Evolutionary conservation across 2,329 filamentous ascomycete genomes (phyloP).

Genomic region (Alternaria sp.): DNA sequence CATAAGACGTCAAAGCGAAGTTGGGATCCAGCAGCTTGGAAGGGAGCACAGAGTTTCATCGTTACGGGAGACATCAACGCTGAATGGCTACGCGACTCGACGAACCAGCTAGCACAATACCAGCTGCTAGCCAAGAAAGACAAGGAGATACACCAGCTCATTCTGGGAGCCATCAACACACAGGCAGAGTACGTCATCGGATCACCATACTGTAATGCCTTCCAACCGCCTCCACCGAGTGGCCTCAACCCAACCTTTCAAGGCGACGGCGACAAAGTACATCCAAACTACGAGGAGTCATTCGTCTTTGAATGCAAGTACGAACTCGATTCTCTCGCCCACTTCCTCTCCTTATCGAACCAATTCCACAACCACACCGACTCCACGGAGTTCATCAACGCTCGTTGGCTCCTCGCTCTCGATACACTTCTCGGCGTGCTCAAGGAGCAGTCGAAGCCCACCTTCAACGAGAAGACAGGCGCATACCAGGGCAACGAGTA

Average conservation of each 20-base stretch:
- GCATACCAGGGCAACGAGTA: constrained; percentile 76
- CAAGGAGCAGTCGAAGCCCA: constrained; percentile 77
- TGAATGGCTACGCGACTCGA: constrained; percentile 90
- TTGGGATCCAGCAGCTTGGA: constrained; percentile 66
- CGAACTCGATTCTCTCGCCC: constrained; percentile 92
- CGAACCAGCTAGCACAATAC: constrained; percentile 92
- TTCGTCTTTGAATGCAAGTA: constrained; percentile 99
- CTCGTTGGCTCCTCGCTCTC: constrained; percentile 79
- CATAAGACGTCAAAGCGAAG: constrained; percentile 46
- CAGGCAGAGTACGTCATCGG: constrained; percentile 94
- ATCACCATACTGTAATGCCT: constrained; percentile 97
- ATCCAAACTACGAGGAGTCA: constrained; percentile 82
- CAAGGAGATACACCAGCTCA: constrained; percentile 75
- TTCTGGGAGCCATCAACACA: constrained; percentile 93
- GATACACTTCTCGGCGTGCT: constrained; percentile 76
- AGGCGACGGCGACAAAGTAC: constrained; percentile 82
- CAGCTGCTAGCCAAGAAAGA: constrained; percentile 85
- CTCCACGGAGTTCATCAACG: constrained; percentile 77
- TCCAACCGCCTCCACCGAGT: constrained; percentile 89
- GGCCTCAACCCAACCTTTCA: constrained; percentile 74
- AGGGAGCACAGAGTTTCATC: constrained; percentile 87
- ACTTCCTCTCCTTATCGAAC: constrained; percentile 85
- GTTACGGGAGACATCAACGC: constrained; percentile 93
- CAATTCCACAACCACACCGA: constrained; percentile 83
- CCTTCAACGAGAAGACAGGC: constrained; percentile 74